Base-by-base conservation (phyloP, 768 basidiomycete genomes). In the Polyporus arcularius region DNA sequence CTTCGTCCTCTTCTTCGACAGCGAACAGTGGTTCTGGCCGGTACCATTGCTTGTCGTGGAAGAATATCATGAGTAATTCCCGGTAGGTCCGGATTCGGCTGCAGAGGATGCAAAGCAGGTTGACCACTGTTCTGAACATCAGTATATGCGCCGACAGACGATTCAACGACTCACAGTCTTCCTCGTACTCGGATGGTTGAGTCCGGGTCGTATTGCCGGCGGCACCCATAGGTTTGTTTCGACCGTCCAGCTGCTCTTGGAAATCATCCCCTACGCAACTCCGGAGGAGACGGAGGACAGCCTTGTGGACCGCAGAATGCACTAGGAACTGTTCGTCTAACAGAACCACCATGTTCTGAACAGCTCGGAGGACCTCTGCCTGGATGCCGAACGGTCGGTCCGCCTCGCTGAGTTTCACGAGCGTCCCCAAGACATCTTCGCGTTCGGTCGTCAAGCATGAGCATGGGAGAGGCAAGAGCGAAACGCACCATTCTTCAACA, bases 1-100 rank as follows among this genome's bases (percentile, higher is more conserved):
- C 84, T 42, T 90, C 90, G 0, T 88, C 87, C 41, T 87, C 86
- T 70, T 93, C 92, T 63, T 90, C 88, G 1, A 89, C 85, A 42
- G 87, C 76, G 63, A 89, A 90, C 45, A 92, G 70, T 10, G 89
- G 87, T 62, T 92, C 88, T 6, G 88, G 87, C 10, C 80, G 86
- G 70, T 87, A 89, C 87, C 92, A 92, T 66, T 92, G 87, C 69
- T 92, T 95, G 72, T 96, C 94, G 68, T 96, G 94, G 72, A 98
- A 96, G 79, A 98, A 98, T 64, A 98, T 96, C 84, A 97, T 91
- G 41, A 98, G 85, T 2, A 98, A 79, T 67, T 95, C 92, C 41
- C 92, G 86, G 70, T 89, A 87, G 32, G 91, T 90, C 57, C 92
- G 83, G 70, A 98, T 97, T 47, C 94, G 85, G 68, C 91, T 94